phyloP scores from a whole-genome alignment of 2,329 filamentous ascomycete genomes.

The Aspergillus ibericus region DNA sequence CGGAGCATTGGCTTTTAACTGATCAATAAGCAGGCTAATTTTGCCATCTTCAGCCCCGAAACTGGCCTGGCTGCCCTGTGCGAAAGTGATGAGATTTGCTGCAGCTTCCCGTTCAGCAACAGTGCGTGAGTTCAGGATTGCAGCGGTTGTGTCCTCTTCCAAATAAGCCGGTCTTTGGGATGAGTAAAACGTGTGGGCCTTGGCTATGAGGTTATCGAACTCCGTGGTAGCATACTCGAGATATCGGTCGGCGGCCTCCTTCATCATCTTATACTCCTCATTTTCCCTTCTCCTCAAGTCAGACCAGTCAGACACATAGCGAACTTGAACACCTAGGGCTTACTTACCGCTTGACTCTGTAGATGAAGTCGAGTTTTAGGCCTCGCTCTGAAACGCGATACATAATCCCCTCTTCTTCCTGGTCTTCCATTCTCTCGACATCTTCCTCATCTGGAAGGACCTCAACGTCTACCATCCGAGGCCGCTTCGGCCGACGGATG shows the following conservation, averaged over 20 bases:
- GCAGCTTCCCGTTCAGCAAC: constrained; percentile 34
- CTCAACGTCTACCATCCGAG: constrained; percentile 68
- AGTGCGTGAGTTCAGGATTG: constrained; percentile 27
- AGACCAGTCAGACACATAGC: constrained; percentile 6
- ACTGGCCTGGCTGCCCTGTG: constrained; percentile 17
- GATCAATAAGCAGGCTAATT: constrained; percentile 32
- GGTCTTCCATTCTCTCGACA: constrained; percentile 57
- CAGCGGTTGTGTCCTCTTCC: constrained; percentile 20
- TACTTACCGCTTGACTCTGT: constrained; percentile 53
- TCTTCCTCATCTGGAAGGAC: constrained; percentile 58
- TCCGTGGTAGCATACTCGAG: constrained; percentile 26
- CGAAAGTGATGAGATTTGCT: constrained; percentile 33
- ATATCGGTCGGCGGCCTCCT: constrained; percentile 22
- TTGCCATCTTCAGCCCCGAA: constrained; percentile 18
- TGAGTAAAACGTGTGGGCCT: constrained; percentile 29
- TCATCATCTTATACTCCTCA: constrained; percentile 20
- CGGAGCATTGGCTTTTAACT: constrained; percentile 30
- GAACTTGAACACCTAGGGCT: not conserved
- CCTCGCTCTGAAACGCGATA: constrained; percentile 65
- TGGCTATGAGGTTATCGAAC: constrained; percentile 26
- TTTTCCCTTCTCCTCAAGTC: constrained; percentile 22
- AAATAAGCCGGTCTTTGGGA: constrained; percentile 20
- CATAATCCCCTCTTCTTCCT: constrained; percentile 62
- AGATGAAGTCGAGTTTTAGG: constrained; percentile 71
- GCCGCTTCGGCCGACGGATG: constrained; percentile 35